Evolutionary conservation across 202 grass and related monocot genomes (phyloP), one percentile per base, ranked within the genome.

Genomic region (Zizania palustris): DNA sequence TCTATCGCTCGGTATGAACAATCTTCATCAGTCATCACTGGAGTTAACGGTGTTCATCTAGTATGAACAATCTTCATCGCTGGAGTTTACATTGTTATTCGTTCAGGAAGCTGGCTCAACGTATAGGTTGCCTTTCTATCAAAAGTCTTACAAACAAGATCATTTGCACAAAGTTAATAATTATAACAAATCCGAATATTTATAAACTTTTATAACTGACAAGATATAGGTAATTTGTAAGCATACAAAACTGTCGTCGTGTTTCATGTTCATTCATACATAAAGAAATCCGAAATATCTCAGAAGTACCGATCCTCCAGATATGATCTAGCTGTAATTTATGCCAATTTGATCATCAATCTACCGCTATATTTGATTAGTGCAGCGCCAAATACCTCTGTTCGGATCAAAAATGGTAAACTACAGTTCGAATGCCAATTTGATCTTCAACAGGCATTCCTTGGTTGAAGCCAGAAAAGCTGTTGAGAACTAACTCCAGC

Each of bases 401-500:
- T 11, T 5, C 35, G 68, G 12, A 67, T 45, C 36, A 44, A 12
- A 64, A 68, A 66, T 53, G 4, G 5, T 22, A 19, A 2, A 68
- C 0, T 13, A 45, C 35, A 81, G 14, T 55, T 35, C 64, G n/a
- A 33, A 62, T 10, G 28, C 62, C 36, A 80, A 67, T 14, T 5
- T 9, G 76, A 80, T 48, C 20, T 44, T n/a, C n/a, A n/a, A 64
- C 41, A 81, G 9, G 33, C 37, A 50, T 19, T 28, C 38, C 46
- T 48, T 35, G 10, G 11, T 62, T 42, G n/a, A 63, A n/a, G 14
- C 20, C 62, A 59, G 60, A 66, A 65, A 38, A 60, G 42, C 6
- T 9, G 18, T 22, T 60, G 15, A 69, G 33, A 57, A 61, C 76
- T 61, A 46, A 54, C 11, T 63, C 46, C 71, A 50, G 40, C 46